Base-by-base conservation (phyloP, 305 asterid species). In the Plantago lanceolata region DNA sequence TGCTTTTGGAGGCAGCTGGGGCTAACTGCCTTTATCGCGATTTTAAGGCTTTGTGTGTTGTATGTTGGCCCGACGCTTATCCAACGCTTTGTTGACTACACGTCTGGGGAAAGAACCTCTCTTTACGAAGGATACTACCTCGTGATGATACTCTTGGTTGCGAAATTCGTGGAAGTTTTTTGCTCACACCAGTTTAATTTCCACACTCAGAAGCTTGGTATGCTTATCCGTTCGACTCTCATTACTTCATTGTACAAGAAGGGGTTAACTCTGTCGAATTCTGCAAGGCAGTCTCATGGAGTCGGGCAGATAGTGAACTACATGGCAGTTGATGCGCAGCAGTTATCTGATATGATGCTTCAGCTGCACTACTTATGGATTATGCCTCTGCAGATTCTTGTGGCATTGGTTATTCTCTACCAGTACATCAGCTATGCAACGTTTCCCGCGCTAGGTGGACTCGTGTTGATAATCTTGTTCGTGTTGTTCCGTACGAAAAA, bases 311-410 rank as follows among this genome's bases (percentile, higher is more conserved):
- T 89, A 37, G 98, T 92, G 19, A 89, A 92, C 67, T 92, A 92
- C 76, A 92, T 92, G 96, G 96, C 95, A 0, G 97, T 92, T 12
- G 98, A 92, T 68, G 96, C 97, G 17, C 98, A 92, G 68, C 98
- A 92, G 80, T 83, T 92, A 0, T 82, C 97, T 0, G 97, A 92
- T 67, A 92, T 92, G 98, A 87, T 92, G 94, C 73, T 92, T 31
- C 98, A 92, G 78, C 77, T 92, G 4, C 96, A 92, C 44, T 76
- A 72, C 70, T 49, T 92, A 45, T 92, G 98, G 98, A 70, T 87
- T 4, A 89, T 84, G 97, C 98, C 97, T 0, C n/a, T 89, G 70
- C 97, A 92, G 81, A 76, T 87, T 1, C 18, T 59, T 0, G 85
- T 87, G 18, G 96, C 95, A 14, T 57, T 92, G 51, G 76, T 76